Evolutionary conservation across 2,329 filamentous ascomycete species (phyloP).

Genomic region (Trichoderma pleuroti): DNA sequence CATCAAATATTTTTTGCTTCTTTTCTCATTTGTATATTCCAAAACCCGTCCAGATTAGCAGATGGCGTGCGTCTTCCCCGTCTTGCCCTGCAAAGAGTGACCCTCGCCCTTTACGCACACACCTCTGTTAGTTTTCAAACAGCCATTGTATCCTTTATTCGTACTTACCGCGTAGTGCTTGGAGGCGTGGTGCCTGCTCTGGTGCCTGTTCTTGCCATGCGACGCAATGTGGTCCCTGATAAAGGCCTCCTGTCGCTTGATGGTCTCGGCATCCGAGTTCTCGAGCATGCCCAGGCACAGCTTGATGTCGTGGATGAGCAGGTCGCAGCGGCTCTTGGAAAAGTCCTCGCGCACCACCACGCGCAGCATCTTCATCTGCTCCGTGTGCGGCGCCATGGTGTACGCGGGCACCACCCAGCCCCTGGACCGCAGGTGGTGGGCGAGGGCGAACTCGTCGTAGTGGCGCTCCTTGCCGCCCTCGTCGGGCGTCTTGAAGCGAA

Average conservation of each 20-base stretch:
- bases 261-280: conserved; percentile 67
- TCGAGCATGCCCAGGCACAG: conserved; percentile 68
- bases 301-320: conserved; percentile 74
- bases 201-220: conserved; percentile 49
- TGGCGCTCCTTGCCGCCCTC: conserved; percentile 47
- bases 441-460: conserved; percentile 74
- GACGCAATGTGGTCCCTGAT: conserved; percentile 55
- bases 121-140: background rate
- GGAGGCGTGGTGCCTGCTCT: background rate
- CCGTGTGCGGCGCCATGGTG: conserved; percentile 89
- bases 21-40: background rate
- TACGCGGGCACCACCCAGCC: conserved; percentile 96
- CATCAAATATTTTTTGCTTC: background rate
- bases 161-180: conserved; percentile 13
- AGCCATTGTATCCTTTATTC: background rate
- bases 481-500: conserved; percentile 64
- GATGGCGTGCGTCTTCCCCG: conserved; percentile 83
- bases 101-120: conserved; percentile 57
- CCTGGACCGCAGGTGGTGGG: conserved; percentile 79
- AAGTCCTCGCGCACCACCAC: conserved; percentile 94
- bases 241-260: conserved; percentile 67
- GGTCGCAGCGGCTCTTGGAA: conserved; percentile 74
- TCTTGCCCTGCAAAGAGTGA: conserved; percentile 85
- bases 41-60: conserved; percentile 53
- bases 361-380: conserved; percentile 83